phyloP scores from a whole-genome alignment of 257 asterid species.

The Lycium barbarum region DNA sequence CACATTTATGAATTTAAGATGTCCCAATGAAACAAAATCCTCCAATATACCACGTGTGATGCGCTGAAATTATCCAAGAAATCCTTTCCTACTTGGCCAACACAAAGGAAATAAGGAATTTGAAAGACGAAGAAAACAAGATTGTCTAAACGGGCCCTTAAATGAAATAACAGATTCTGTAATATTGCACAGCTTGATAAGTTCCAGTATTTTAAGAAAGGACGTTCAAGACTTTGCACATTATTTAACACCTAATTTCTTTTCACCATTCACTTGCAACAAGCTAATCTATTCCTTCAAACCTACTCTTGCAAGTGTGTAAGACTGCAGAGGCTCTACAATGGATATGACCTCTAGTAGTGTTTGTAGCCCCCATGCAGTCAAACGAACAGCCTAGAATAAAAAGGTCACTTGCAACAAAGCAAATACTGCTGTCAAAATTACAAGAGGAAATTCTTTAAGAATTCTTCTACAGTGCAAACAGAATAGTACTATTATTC shows the following conservation, averaged over 20 bases:
- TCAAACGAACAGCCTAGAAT: neutral
- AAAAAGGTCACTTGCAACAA: neutral
- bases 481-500: neutral
- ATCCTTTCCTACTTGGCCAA: neutral
- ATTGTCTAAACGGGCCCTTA: neutral
- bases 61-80: neutral
- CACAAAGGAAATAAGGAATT: neutral
- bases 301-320: neutral
- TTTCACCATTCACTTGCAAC: slow-evolving; percentile 3
- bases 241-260: neutral
- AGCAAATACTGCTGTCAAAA: neutral
- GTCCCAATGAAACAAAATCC: neutral
- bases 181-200: too few relatives aligned
- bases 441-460: neutral
- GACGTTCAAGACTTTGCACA: neutral
- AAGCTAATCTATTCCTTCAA: neutral
- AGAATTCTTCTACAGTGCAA: neutral
- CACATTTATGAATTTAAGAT: neutral
- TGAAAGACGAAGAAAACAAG: neutral
- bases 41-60: neutral
- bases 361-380: neutral
- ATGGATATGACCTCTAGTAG: neutral
- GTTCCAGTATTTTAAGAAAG: too few relatives aligned
- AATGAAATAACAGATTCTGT: neutral
- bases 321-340: neutral